Evolutionary conservation across 2,329 filamentous ascomycete species (phyloP).

Genomic region (Diaporthe vexans): DNA sequence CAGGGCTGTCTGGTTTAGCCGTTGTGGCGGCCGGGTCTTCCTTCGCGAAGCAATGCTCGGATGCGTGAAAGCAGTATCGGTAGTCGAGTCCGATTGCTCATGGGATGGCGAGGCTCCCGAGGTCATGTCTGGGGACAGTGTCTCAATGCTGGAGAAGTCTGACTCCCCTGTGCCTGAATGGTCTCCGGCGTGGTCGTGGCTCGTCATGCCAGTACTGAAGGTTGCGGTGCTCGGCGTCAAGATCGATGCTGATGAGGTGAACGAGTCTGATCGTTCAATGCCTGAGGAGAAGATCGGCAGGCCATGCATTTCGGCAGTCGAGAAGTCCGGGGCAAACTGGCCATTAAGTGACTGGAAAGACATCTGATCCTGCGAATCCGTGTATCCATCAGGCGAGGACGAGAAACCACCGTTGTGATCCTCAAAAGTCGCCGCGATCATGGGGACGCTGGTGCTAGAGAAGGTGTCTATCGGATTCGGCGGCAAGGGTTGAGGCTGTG

Average conservation of each 20-base stretch:
- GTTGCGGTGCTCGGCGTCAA: constrained; percentile 37
- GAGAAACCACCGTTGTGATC: constrained; percentile 29
- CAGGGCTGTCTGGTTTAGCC: constrained; percentile 61
- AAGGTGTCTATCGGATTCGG: constrained; percentile 16
- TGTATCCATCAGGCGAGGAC: constrained; percentile 36
- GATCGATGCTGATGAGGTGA: constrained; percentile 35
- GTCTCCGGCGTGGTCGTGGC: constrained; percentile 41
- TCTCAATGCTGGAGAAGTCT: constrained; percentile 41
- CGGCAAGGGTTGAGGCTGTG: constrained; percentile 23
- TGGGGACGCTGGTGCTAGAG: constrained; percentile 18
- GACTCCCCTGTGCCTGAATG: constrained; percentile 37
- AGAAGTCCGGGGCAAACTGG: constrained; percentile 33
- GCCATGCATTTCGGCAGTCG: constrained; percentile 29
- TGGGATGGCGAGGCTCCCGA: constrained; percentile 47
- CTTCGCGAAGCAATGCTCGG: constrained; percentile 69
- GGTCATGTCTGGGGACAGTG: constrained; percentile 51
- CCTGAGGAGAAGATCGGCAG: constrained; percentile 24
- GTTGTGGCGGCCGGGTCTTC: constrained; percentile 63
- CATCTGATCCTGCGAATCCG: constrained; percentile 22
- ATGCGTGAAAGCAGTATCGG: constrained; percentile 54
- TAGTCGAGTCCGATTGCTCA: constrained; percentile 39
- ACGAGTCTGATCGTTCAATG: constrained; percentile 35
- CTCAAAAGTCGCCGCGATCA: constrained; percentile 27
- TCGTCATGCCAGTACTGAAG: constrained; percentile 42
- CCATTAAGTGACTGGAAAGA: constrained; percentile 33